Conservation (phyloP, 192 early-diverging fungal genomes). For the Phycomyces blakesleeanus region DNA sequence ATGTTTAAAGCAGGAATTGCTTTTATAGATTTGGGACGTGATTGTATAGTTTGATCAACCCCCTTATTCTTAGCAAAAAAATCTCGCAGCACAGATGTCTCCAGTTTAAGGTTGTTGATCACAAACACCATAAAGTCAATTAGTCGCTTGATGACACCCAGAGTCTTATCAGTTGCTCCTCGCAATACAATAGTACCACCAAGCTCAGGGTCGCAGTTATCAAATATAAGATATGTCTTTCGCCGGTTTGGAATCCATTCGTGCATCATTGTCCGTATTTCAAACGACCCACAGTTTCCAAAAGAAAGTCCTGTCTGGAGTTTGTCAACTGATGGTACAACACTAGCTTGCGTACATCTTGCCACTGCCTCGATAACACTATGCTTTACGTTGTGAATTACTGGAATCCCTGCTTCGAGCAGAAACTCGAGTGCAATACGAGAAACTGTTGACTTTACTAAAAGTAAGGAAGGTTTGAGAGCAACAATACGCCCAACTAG, state of each 20-base stretch:
- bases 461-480: conserved; percentile 72
- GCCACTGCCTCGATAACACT: conserved; percentile 84
- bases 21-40: too few species aligned
- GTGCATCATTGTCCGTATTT: conserved; percentile 79
- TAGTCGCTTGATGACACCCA: conserved; percentile 78
- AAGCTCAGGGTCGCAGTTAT: conserved; percentile 73
- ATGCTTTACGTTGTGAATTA: conserved; percentile 82
- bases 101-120: conserved; percentile 84
- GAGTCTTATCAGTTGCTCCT: conserved; percentile 63
- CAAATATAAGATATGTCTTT: conserved; percentile 87
- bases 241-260: conserved; percentile 72
- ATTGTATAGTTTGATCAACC: not conserved
- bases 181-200: conserved; percentile 89
- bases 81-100: conserved; percentile 74
- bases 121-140: conserved; percentile 81
- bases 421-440: conserved; percentile 83
- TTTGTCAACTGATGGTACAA: conserved; percentile 82
- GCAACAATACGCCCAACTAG: conserved; percentile 76
- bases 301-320: conserved; percentile 63
- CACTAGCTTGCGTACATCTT: conserved; percentile 77
- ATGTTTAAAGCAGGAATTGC: too few species aligned
- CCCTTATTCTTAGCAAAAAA: conserved; percentile 54
- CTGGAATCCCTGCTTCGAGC: conserved; percentile 72
- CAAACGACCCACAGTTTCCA: conserved; percentile 75
- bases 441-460: conserved; percentile 80